Evolutionary conservation across 768 basidiomycete species (phyloP), one percentile per base, ranked within the genome.

Genomic region (Exsudoporus frostii): DNA sequence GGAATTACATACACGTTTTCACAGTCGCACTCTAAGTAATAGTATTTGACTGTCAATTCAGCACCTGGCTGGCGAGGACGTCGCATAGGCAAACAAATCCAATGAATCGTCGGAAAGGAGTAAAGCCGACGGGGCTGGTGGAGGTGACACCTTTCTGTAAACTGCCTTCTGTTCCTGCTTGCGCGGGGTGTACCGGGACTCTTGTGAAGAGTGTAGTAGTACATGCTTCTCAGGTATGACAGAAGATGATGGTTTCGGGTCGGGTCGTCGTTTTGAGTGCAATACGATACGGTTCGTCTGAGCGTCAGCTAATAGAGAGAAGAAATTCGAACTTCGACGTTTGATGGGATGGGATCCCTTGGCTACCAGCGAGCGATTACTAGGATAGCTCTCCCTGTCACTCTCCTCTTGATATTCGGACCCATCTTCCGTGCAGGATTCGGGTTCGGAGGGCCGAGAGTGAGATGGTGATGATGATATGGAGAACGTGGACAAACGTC

Each of bases 81-180:
- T 64, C 27, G 60, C 51, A 55, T 63, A 71, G 19, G 76, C 71
- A 62, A 82, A 81, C 51, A 82, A 65, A 65, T 82, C 71, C 57
- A 82, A 63, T 6, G 73, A 73, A 56, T 82, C 80, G 45, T 82
- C 80, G 11, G 80, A 82, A 39, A 59, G 49, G 15, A 61, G 50
- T 45, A 67, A 43, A 55, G 45, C 41, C n/a, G 50, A 29, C 3
- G 49, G n/a, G 15, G 32, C 40, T 19, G 34, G 44, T 9, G 44
- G 40, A 9, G 33, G 38, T 1, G 39, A 43, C 14, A 15, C 47
- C 36, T n/a, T 57, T 48, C 48, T 53, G 38, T 20, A 33, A 24
- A 39, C 39, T 32, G 41, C 17, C 33, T 45, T 48, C 29, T 54
- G 50, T 52, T 57, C 45, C 40, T 48, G 57, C 32, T 59, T 53